phyloP scores from a whole-genome alignment of 805 yeast species.

The Metschnikowia similis region DNA sequence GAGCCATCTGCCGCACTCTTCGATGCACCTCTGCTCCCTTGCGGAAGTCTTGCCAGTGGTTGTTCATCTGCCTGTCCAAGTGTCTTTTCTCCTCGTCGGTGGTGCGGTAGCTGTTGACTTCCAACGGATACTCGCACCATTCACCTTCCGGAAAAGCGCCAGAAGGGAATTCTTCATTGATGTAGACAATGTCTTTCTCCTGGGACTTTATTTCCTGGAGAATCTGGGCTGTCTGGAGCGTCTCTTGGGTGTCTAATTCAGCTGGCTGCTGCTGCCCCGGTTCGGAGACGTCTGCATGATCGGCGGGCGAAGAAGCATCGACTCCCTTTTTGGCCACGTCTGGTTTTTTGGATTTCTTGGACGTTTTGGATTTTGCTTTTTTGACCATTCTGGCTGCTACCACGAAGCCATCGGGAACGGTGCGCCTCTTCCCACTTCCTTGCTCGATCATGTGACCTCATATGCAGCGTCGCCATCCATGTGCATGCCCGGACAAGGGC shows the following conservation, averaged over 20 bases:
- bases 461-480: neutral
- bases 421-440: neutral
- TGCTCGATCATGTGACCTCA: constrained; percentile 6
- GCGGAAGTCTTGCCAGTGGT: constrained; percentile 81
- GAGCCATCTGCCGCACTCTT: constrained; percentile 79
- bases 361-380: constrained; percentile 1
- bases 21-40: constrained; percentile 96
- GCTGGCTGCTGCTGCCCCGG: neutral
- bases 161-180: constrained; percentile 64
- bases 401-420: neutral
- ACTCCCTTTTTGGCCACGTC: constrained; percentile 9
- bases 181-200: constrained; percentile 51
- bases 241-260: neutral
- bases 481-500: neutral
- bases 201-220: constrained; percentile 42
- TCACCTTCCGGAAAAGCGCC: constrained; percentile 83
- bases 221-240: too few species aligned
- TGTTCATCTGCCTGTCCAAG: constrained; percentile 58
- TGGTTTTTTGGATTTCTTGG: constrained; percentile 5
- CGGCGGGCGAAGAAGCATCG: neutral
- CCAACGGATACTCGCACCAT: constrained; percentile 73
- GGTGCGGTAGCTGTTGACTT: constrained; percentile 60
- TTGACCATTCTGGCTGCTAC: neutral
- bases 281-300: neutral
- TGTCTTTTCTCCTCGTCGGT: constrained; percentile 86